phyloP scores from a whole-genome alignment of 139 green algal species.

The Diplosphaera chodatii region DNA sequence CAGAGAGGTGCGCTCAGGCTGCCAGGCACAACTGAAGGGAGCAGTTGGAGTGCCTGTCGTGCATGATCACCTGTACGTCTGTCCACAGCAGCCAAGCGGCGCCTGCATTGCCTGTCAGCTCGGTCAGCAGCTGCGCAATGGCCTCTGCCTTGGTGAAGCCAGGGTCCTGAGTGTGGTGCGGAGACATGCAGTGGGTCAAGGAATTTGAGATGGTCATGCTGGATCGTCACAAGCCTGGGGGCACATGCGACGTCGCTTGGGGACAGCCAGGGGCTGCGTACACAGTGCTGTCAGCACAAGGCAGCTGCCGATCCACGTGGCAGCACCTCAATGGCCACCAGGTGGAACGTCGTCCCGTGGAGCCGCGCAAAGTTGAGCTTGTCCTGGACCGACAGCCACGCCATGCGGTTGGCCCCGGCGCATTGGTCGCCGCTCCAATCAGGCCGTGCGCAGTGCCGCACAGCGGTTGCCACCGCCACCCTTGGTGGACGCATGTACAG shows the following conservation, averaged over 20 bases:
- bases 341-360: background rate
- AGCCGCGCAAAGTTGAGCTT: background rate
- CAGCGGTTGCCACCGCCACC: background rate
- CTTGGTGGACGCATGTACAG: background rate
- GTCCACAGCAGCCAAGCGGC: background rate
- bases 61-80: background rate
- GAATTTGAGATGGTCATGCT: no score
- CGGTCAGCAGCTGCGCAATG: background rate
- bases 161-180: no score
- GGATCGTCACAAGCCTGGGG: no score
- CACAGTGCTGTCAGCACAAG: no score
- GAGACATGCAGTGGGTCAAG: no score
- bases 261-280: no score
- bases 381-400: background rate
- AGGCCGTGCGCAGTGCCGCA: background rate
- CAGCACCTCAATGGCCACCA: background rate
- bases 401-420: background rate
- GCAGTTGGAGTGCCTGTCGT: no score
- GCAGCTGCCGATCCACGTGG: no score
- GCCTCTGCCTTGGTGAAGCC: background rate
- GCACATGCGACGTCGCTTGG: no score
- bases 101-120: background rate
- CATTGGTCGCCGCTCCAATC: background rate
- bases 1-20: no score
- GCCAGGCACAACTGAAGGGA: no score